Base-by-base conservation (phyloP, 2,329 filamentous ascomycete species). In the Alternaria consortialis region DNA sequence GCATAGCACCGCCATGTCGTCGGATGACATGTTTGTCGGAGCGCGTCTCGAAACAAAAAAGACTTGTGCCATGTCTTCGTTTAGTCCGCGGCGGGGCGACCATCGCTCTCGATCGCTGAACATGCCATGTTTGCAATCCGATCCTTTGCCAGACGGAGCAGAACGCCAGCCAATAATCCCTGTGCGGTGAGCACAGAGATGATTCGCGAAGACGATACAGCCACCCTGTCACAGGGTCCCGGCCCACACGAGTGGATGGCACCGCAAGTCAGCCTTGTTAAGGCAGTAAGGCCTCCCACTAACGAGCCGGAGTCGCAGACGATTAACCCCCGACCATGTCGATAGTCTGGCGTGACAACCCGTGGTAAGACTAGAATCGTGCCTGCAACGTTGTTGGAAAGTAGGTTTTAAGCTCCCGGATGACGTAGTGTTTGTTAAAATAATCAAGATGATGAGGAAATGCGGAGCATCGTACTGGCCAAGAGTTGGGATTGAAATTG, bases 261-360 rank as follows among this genome's bases (percentile, higher is more conserved):
- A 54, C 59, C 51, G 54, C 63, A 72, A 71, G 65, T 77, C 74
- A 77, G 74, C 74, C 75, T 76, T 74, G 72, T 69, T 63, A 57
- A 66, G 58, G 53, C 65, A 58, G 53, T 58, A 43, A 78, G 74
- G 75, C 74, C 67, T 60, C 74, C 75, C 69, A 73, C 72, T 74
- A 75, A 59, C 63, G 64, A 63, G 61, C 68, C 65, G 66, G 60
- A 67, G 68, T 74, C 71, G 73, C 73, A 73, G 58, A 65, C 59
- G 60, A 61, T 58, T 58, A 60, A 56, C 46, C 44, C 60, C 64
- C 57, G 63, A 55, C 53, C 50, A 50, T 56, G 60, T 68, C 55
- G 63, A 64, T 62, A 62, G 57, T 60, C 58, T 65, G 66, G 66
- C 64, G 57, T 66, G 64, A 64, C 56, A 48, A 65, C 62, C 55